Percentiles rank a stretch among this genome's conserved stretches.
Conservation (phyloP, 305 asterid species). For the Rubia balearica region DNA sequence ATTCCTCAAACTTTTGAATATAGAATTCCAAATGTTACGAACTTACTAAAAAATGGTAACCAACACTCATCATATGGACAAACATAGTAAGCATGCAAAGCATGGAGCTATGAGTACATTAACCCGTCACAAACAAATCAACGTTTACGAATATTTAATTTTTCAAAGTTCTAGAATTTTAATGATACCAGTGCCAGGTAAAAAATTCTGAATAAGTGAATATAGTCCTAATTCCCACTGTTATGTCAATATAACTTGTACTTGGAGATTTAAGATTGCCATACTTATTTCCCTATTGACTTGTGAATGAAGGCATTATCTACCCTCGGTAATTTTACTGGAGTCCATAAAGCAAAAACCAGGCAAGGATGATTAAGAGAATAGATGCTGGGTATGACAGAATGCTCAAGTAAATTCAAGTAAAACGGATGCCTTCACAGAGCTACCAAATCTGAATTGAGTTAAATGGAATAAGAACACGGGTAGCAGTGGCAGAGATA, state of each 20-base stretch:
- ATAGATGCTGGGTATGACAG: background rate
- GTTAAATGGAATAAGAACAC: background rate
- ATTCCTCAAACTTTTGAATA: background rate
- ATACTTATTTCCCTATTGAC: background rate
- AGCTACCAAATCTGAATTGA: background rate
- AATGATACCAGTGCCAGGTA: background rate
- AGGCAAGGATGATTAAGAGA: background rate
- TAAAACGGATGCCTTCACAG: background rate
- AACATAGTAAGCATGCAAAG: background rate
- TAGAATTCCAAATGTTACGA: background rate
- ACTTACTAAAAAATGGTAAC: background rate
- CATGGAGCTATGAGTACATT: background rate
- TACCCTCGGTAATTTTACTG: background rate
- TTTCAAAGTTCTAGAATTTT: background rate
- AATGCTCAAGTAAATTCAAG: background rate
- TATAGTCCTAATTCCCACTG: no score
- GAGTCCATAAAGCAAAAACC: background rate
- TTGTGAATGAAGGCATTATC: background rate
- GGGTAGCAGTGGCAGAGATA: background rate
- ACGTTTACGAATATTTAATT: background rate
- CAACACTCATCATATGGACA: background rate
- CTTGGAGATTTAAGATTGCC: conserved; percentile 1
- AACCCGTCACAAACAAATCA: background rate
- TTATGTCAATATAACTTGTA: background rate
- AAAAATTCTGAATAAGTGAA: background rate